phyloP scores from a whole-genome alignment of 441 rosid species.

The Raphanus hybrid region DNA sequence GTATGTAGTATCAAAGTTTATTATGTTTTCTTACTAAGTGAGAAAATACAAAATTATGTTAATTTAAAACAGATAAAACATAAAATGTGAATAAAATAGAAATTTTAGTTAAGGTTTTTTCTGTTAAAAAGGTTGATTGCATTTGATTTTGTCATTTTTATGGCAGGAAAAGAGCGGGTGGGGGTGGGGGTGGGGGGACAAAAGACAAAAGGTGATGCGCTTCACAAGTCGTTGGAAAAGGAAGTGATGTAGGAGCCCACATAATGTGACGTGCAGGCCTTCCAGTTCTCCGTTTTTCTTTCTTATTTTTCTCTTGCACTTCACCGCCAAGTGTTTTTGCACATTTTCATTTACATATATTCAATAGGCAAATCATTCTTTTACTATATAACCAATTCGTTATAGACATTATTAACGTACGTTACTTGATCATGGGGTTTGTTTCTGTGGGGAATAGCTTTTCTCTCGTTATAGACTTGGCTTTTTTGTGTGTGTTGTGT shows the following conservation, averaged over 20 bases:
- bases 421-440: neutral
- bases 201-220: neutral
- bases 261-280: neutral
- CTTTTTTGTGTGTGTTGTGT: neutral
- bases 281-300: neutral
- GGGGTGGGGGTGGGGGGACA: neutral
- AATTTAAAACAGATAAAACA: neutral
- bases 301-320: neutral
- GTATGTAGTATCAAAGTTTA: neutral
- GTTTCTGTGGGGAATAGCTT: neutral
- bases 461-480: neutral
- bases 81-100: no score
- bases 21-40: neutral
- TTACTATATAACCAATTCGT: neutral
- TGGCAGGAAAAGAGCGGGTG: neutral
- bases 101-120: neutral
- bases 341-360: neutral
- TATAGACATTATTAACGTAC: neutral
- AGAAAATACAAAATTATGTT: neutral
- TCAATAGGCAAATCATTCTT: neutral
- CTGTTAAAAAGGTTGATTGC: neutral
- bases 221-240: slow-evolving; percentile 1
- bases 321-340: neutral
- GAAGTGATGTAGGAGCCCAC: neutral
- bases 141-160: neutral